Evolutionary conservation across 1,284 basidiomycete genomes (phyloP), one percentile per base, ranked within the genome.

Genomic region (Fistulina hepatica): DNA sequence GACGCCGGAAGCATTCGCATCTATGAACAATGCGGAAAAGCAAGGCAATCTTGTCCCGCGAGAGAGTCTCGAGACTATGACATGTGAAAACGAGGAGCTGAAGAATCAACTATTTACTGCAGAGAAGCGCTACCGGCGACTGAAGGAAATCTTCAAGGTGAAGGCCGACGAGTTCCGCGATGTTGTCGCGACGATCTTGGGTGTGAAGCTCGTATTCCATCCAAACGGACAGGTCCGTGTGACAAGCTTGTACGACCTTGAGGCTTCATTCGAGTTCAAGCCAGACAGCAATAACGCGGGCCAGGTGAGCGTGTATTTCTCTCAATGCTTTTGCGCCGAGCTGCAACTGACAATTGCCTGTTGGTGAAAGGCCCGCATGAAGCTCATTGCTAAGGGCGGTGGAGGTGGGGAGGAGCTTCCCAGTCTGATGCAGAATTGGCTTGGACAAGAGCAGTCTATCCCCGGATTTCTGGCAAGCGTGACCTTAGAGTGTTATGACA

Each of bases 81-180:
- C 65, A 16, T 60, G 65, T 40, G 81, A 88, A 52, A 78, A 81
- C 49, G 49, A 58, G 21, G 71, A 72, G 20, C 61, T 89, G 1
- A 63, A 77, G 45, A 68, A 71, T 3, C 56, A 65, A 11, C 64
- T 85, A 32, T 67, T 65, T 47, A 73, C 80, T 60, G 80, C 79
- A 51, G 83, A 90, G 53, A 91, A 86, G 53, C 66, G 81, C 19
- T 58, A 85, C 19, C 49, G 79, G 27, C 65, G 88, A 15, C 61
- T 92, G 15, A 74, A 84, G 50, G 47, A 81, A 73, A 67, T 81
- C 1, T 91, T 82, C 52, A 58, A 65, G 0, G 72, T 75, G 23
- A 92, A 90, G 55, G 76, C 76, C 3, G 69, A 74, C 34, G 85
- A 91, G 52, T 90, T 92, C 58, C 69, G 81, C 12, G 81, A 86